A percentile compares a stretch with the other conserved stretches of the same genome.
These are phyloP conservation scores for Craterostigma plantagineum DNA, from an alignment of 257 asterid genomes.

Conservation along the genomic window DNA sequence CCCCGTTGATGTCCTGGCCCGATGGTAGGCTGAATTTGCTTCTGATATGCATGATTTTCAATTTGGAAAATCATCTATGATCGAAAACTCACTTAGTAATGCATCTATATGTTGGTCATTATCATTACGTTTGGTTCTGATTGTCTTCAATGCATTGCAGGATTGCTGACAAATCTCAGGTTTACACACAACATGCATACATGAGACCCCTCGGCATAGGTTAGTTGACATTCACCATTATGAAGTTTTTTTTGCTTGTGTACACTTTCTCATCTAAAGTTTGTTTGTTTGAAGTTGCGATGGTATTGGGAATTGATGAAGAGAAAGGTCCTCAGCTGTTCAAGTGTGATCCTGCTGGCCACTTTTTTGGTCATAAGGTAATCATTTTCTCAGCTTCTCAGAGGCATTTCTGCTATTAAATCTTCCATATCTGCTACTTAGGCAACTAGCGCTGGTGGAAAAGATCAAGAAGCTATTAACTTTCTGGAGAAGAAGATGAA, in stretches of 20 bases:
- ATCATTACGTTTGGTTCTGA: neutral
- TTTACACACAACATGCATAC: constrained; percentile 95
- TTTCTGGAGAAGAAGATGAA: constrained; percentile 96
- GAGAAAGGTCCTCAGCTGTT: constrained; percentile 94
- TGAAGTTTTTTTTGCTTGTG: neutral
- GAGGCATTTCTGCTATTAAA: neutral
- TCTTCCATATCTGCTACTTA: constrained; percentile 12
- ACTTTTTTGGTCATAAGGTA: constrained; percentile 97
- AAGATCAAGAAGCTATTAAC: constrained; percentile 93
- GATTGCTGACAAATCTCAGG: constrained; percentile 99
- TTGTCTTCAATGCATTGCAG: constrained; percentile 24
- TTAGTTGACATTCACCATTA: constrained; percentile 18
- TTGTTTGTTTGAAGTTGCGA: constrained; percentile 39
- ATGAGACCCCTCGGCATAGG: constrained; percentile 99
- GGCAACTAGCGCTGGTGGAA: constrained; percentile 97
- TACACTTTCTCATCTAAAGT: neutral
- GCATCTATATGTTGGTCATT: no score
- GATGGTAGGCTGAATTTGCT: constrained; percentile 39
- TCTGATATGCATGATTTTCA: no score
- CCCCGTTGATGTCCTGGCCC: constrained; percentile 81
- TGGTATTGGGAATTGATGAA: constrained; percentile 85
- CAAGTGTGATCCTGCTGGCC: constrained; percentile 98
- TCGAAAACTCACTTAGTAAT: no score
- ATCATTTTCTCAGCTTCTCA: neutral
- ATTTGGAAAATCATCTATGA: no score